These are phyloP conservation scores for Chlamydomonas schloesseri DNA, from an alignment of 139 green algal genomes.

Conservation along the genomic window DNA sequence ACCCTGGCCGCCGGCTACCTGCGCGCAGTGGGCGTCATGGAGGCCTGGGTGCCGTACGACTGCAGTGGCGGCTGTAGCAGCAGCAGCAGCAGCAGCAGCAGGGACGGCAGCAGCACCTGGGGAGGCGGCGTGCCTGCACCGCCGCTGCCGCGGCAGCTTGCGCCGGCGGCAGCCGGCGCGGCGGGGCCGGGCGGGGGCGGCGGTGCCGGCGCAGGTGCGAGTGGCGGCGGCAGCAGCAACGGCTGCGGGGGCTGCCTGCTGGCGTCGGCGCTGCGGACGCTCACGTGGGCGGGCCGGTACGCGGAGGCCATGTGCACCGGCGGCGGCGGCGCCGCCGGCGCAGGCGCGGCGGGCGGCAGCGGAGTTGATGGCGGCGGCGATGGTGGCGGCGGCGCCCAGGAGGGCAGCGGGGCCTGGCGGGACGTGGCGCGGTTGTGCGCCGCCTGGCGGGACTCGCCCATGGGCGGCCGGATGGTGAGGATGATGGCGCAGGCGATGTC, in stretches of 20 bases:
- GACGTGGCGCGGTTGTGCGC: background rate
- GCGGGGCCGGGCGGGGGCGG: background rate
- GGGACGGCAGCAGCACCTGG: no score
- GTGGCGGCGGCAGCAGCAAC: background rate
- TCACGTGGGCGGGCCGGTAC: background rate
- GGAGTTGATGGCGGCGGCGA: background rate
- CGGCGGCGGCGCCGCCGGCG: no score
- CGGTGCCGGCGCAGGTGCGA: no score
- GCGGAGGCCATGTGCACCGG: background rate
- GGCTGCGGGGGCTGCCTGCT: background rate
- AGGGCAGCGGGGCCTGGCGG: background rate
- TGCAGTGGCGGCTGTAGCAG: background rate
- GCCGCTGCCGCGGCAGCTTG: background rate
- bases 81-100: background rate
- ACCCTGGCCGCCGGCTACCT: slow-evolving; percentile 13
- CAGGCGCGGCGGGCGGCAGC: background rate
- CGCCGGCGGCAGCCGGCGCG: no score
- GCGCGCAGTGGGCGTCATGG: background rate
- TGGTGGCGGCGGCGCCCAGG: background rate
- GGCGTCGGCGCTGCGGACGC: background rate
- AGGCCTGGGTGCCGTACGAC: slow-evolving; percentile 11
- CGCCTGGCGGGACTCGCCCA: background rate
- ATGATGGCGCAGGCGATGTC: no score
- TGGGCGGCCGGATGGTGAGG: background rate
- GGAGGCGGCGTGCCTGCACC: no score